Conservation (phyloP, 2,329 filamentous ascomycete genomes). For the Apiospora sp. region DNA sequence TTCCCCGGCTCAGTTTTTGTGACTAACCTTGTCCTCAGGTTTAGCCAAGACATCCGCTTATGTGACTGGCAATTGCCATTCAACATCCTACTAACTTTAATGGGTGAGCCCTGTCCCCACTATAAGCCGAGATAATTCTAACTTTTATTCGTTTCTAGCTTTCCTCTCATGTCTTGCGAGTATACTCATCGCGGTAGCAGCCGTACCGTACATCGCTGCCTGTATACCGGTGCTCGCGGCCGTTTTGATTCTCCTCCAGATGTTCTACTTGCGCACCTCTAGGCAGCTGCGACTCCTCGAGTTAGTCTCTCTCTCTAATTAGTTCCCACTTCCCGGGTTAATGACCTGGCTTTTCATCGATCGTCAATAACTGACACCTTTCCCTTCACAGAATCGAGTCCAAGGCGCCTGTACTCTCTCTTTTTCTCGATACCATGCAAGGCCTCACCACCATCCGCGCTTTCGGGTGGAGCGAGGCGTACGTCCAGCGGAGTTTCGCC, state of each 20-base stretch:
- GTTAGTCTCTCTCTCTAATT: not conserved
- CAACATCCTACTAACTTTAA: slow-evolving; percentile 12
- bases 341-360: too few relatives aligned
- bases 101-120: not conserved
- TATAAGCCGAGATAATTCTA: not conserved
- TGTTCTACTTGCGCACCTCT: not conserved
- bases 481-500: not conserved
- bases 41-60: slow-evolving; percentile 17
- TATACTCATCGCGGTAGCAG: slow-evolving; percentile 24
- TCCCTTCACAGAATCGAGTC: not conserved
- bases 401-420: slow-evolving; percentile 24
- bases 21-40: not conserved
- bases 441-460: slow-evolving; percentile 24
- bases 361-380: too few relatives aligned
- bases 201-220: slow-evolving; percentile 21
- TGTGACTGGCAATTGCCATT: slow-evolving; percentile 20
- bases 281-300: not conserved
- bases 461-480: slow-evolving; percentile 11
- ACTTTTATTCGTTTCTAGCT: not conserved
- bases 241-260: not conserved
- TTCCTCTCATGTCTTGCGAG: slow-evolving; percentile 20
- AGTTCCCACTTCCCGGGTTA: too few relatives aligned
- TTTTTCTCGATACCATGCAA: slow-evolving; percentile 11
- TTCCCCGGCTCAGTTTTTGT: not conserved
- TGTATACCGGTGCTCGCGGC: not conserved